phyloP scores from a whole-genome alignment of 345 rosid genomes.

The Turritis glabra region DNA sequence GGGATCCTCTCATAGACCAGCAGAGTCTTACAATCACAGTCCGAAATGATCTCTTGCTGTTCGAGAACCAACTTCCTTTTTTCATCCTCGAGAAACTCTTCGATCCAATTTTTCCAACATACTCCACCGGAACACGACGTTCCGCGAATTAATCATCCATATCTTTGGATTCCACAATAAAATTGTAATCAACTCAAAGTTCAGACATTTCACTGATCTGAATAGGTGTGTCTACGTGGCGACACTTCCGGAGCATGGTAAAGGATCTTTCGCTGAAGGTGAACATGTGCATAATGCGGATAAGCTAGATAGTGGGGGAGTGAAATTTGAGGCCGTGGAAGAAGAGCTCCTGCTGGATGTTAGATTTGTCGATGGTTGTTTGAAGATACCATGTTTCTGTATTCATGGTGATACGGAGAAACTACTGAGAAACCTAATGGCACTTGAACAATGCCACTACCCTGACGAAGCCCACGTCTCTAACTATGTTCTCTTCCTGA shows the following conservation, averaged over 20 bases:
- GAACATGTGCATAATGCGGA: not conserved
- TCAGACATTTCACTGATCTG: too few relatives aligned
- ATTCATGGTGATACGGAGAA: not conserved
- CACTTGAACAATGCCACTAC: constrained; percentile 2
- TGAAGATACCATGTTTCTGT: not conserved
- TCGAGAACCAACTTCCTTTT: not conserved
- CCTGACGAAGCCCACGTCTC: not conserved
- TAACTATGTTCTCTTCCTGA: not conserved
- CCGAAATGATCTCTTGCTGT: not conserved
- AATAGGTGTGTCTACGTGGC: too few relatives aligned
- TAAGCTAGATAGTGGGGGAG: not conserved
- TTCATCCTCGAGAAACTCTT: not conserved
- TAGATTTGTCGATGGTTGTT: constrained; percentile 1
- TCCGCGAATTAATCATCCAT: not conserved
- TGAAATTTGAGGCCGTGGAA: not conserved
- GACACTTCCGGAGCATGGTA: too few relatives aligned
- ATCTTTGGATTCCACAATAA: too few relatives aligned
- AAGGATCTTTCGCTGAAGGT: too few relatives aligned
- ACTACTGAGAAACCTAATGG: not conserved
- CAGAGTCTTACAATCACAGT: too few relatives aligned
- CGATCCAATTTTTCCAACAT: not conserved
- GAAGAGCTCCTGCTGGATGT: not conserved
- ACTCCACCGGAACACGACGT: not conserved
- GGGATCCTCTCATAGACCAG: too few relatives aligned
- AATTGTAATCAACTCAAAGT: too few relatives aligned